Evolutionary conservation across 1,139 yeast genomes (phyloP).

Genomic region (Candida buenavistaensis): DNA sequence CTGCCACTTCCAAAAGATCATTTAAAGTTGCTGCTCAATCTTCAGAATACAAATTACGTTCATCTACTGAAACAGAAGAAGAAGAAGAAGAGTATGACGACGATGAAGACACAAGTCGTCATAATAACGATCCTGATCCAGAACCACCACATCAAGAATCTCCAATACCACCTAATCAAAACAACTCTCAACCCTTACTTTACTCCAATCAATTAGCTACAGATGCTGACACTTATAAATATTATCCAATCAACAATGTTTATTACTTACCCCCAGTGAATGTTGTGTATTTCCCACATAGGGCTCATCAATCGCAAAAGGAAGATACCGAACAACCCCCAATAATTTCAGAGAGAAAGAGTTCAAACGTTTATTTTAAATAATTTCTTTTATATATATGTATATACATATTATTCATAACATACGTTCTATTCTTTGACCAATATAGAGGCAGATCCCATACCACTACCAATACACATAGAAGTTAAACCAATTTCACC

Average conservation of each 20-base stretch:
- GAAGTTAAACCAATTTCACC: slow-evolving; percentile 89
- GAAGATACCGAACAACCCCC: slow-evolving; percentile 14
- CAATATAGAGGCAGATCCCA: slow-evolving; percentile 94
- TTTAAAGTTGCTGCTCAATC: slow-evolving; percentile 19
- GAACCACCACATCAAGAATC: slow-evolving; percentile 8
- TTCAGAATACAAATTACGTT: slow-evolving; percentile 7
- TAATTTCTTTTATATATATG: too few relatives aligned
- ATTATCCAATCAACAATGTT: slow-evolving; percentile 56
- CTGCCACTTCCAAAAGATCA: slow-evolving; percentile 22
- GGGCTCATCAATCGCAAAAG: slow-evolving; percentile 41
- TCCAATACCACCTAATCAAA: slow-evolving; percentile 10
- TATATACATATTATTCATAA: too few relatives aligned
- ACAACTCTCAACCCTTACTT: slow-evolving; percentile 11
- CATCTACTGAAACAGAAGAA: slow-evolving; percentile 4
- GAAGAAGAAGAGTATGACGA: slow-evolving; percentile 11
- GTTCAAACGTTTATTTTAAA: slow-evolving; percentile 34
- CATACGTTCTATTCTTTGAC: slow-evolving; percentile 70
- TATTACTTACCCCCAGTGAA: slow-evolving; percentile 61
- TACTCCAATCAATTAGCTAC: slow-evolving; percentile 15
- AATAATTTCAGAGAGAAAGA: slow-evolving; percentile 20
- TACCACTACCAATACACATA: slow-evolving; percentile 98
- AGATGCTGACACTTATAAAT: slow-evolving; percentile 40
- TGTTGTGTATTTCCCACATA: slow-evolving; percentile 60
- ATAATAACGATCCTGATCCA: slow-evolving; percentile 11
- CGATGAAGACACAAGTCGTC: slow-evolving; percentile 9